Evolutionary conservation across 2,329 filamentous ascomycete genomes (phyloP).

Genomic region (Paracamarosporium sp.): DNA sequence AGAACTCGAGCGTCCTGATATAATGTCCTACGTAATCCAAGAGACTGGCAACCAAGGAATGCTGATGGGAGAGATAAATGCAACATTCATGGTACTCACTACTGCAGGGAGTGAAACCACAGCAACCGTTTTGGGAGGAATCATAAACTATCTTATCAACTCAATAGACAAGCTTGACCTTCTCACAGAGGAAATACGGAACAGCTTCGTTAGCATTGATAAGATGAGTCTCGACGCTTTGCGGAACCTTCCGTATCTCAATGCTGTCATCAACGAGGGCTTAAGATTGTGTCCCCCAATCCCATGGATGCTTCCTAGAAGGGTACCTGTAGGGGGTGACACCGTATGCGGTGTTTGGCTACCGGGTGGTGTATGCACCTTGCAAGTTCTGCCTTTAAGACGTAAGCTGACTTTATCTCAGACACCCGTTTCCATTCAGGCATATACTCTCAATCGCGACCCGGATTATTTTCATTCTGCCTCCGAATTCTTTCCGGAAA

Average conservation of each 20-base stretch:
- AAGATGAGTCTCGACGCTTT: conserved; percentile 7
- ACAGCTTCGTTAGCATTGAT: background rate
- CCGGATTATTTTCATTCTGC: background rate
- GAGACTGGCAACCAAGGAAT: background rate
- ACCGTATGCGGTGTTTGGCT: background rate
- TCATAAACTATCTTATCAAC: conserved; percentile 28
- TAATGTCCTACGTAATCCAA: conserved; percentile 1
- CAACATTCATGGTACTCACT: conserved; percentile 38
- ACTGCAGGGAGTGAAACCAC: conserved; percentile 50
- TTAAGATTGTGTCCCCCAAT: conserved; percentile 15
- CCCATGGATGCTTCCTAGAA: background rate
- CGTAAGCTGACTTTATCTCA: background rate
- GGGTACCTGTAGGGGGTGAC: background rate
- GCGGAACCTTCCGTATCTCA: conserved; percentile 17
- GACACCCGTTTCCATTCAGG: background rate
- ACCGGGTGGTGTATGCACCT: background rate
- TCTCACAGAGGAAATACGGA: conserved; percentile 12
- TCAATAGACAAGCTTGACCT: background rate
- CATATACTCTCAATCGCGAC: background rate
- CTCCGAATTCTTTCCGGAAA: conserved; percentile 3
- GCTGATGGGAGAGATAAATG: conserved; percentile 35
- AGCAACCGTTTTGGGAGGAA: conserved; percentile 40
- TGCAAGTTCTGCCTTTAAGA: background rate
- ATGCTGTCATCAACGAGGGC: conserved; percentile 18
- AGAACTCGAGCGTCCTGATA: conserved; percentile 8